Evolutionary conservation across 1,139 yeast species (phyloP), one percentile per base, ranked within the genome.

Genomic region (Kodamaea arcana): DNA sequence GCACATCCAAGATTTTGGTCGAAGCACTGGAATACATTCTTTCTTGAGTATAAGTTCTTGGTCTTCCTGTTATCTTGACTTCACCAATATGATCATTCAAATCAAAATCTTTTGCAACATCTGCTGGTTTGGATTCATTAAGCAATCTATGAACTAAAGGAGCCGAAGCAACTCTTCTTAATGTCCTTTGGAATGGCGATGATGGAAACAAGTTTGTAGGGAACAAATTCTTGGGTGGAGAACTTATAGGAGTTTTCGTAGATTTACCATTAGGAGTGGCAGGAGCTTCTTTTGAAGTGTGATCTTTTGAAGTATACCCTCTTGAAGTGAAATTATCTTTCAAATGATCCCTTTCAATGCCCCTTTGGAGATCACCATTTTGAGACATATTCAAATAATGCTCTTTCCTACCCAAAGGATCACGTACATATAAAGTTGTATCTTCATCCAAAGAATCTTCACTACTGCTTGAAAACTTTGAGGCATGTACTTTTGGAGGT

Each of bases 151-250:
- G 64, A 3, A 69, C 83, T 36, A 83, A 64, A 2, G 94, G 94
- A 0, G 94, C 94, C 1, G 94, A 84, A 0, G 94, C 90, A 2
- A 83, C 94, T 37, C 94, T 66, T 41, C 92, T 65, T 20, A 84
- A 62, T 4, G 78, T 77, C 36, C 74, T 62, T 35, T 70, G 82
- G 48, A 77, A 66, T 3, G 70, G 58, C 3, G 65, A 60, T 7
- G 57, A 56, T 2, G 50, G 43, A 4, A 29, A 31, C 15, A 36
- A 29, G 16, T 28, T 17, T 7, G 30, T 22, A 7, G 38, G 26
- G 15, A 24, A 22, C 7, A 15, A 25, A 13, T 25, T 35, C 24
- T 13, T 29, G 28, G 13, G 25, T 18, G 17, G 28, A 13, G 28
- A 25, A 13, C 13, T 10, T 11, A 20, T 5, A 13, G 25, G 31